Evolutionary conservation across 2,329 filamentous ascomycete genomes (phyloP).

Genomic region (Botryotinia narcissicola): DNA sequence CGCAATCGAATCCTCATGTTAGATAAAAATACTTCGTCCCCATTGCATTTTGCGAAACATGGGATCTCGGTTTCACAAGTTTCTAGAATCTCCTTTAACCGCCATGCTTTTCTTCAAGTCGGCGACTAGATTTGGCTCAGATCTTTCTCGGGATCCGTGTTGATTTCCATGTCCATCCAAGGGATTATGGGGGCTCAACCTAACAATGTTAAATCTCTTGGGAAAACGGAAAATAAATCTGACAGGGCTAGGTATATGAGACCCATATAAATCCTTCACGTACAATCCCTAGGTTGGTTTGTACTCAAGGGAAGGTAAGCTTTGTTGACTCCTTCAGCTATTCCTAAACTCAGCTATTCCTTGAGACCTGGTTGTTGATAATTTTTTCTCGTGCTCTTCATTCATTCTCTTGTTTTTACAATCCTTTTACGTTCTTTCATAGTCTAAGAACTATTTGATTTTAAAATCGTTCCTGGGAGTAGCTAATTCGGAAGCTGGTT

Average conservation of each 20-base stretch:
- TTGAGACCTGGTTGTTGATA: background rate
- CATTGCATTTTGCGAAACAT: background rate
- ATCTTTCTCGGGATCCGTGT: background rate
- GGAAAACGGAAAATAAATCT: background rate
- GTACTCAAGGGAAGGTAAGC: background rate
- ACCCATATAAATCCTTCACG: background rate
- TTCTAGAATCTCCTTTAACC: background rate
- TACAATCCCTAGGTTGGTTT: slow-evolving; percentile 3
- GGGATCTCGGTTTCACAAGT: background rate
- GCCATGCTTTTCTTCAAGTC: background rate
- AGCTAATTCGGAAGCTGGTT: background rate
- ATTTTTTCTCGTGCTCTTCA: background rate
- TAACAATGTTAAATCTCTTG: background rate
- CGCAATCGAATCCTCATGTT: background rate
- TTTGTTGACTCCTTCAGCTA: background rate
- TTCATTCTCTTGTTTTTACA: background rate
- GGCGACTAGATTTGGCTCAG: too few species aligned
- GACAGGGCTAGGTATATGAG: background rate
- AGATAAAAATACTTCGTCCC: background rate
- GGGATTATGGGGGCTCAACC: background rate
- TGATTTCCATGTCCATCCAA: background rate
- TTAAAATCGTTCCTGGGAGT: background rate
- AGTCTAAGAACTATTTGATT: background rate
- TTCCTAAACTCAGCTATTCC: background rate
- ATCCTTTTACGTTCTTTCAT: background rate